Conservation (phyloP, 495 filamentous ascomycete species). For the Tuber indicum region DNA sequence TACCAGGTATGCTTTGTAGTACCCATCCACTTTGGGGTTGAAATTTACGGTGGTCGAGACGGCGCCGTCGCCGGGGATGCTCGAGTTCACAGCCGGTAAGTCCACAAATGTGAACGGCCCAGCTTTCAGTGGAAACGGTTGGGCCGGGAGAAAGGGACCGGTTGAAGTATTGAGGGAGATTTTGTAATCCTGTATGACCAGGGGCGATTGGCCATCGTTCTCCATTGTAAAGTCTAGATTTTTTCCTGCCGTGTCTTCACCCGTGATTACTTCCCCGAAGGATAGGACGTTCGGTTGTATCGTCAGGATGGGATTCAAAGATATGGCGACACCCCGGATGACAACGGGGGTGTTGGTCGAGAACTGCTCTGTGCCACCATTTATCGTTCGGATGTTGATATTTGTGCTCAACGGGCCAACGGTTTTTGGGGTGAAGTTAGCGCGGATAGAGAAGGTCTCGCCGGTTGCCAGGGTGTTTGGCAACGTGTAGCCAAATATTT, state of each 20-base stretch:
- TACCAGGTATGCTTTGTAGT: slow-evolving; percentile 39
- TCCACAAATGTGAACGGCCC: slow-evolving; percentile 42
- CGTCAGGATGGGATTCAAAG: slow-evolving; percentile 28
- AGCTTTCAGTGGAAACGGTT: slow-evolving; percentile 12
- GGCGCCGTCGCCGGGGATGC: slow-evolving; percentile 25
- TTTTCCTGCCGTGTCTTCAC: slow-evolving; percentile 17
- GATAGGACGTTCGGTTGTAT: slow-evolving; percentile 40
- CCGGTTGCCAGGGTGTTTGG: slow-evolving; percentile 43
- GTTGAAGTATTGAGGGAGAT: slow-evolving; percentile 27
- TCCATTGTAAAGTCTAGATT: slow-evolving; percentile 30
- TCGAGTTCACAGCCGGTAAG: slow-evolving; percentile 30
- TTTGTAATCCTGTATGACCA: slow-evolving; percentile 27
- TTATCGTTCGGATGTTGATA: slow-evolving; percentile 42
- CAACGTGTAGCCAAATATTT: slow-evolving; percentile 36
- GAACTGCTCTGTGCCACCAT: slow-evolving; percentile 26
- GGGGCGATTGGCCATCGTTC: slow-evolving; percentile 30
- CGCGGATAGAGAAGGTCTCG: slow-evolving; percentile 44
- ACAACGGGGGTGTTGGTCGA: slow-evolving; percentile 36
- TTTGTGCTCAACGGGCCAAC: slow-evolving; percentile 44
- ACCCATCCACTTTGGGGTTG: slow-evolving; percentile 36
- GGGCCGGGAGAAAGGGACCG: slow-evolving; percentile 25
- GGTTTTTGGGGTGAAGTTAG: slow-evolving; percentile 42
- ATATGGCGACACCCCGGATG: slow-evolving; percentile 33
- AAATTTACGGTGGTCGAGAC: slow-evolving; percentile 40
- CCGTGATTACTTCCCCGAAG: slow-evolving; percentile 38